Evolutionary conservation across 306 rosid genomes (phyloP).

Genomic region (Prunus mume): DNA sequence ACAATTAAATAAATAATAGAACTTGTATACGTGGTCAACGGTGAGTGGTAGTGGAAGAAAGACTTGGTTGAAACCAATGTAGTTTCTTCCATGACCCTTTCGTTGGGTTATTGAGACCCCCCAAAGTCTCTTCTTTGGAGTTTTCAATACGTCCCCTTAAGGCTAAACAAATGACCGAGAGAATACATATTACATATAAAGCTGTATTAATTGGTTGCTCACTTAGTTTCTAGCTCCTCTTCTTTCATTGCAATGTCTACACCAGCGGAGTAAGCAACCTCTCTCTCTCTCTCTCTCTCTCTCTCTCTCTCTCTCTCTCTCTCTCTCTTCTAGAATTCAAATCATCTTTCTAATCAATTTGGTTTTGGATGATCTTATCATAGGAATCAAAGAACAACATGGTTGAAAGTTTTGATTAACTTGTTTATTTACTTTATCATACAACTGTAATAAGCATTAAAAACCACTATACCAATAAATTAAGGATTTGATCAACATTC

Average conservation of each 20-base stretch:
- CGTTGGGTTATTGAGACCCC: not conserved
- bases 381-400: too few species aligned
- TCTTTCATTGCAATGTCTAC: constrained; percentile 52
- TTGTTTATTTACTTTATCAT: too few species aligned
- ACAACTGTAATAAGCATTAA: too few species aligned
- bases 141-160: constrained; percentile 1
- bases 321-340: too few species aligned
- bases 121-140: constrained; percentile 16
- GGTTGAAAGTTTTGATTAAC: too few species aligned
- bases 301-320: too few species aligned
- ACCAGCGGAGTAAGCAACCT: constrained; percentile 60
- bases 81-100: constrained; percentile 1
- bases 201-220: not conserved
- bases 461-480: too few species aligned
- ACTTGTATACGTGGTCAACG: not conserved
- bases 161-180: not conserved
- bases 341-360: too few species aligned
- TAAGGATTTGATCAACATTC: too few species aligned
- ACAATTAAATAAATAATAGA: too few species aligned
- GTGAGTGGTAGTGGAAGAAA: not conserved
- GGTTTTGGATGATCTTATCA: too few species aligned
- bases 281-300: not conserved
- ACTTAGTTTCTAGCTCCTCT: not conserved
- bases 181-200: not conserved
- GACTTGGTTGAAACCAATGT: not conserved